Evolutionary conservation across 257 asterid species (phyloP), one percentile per base, ranked within the genome.

Genomic region (Salvia rosmarinus): DNA sequence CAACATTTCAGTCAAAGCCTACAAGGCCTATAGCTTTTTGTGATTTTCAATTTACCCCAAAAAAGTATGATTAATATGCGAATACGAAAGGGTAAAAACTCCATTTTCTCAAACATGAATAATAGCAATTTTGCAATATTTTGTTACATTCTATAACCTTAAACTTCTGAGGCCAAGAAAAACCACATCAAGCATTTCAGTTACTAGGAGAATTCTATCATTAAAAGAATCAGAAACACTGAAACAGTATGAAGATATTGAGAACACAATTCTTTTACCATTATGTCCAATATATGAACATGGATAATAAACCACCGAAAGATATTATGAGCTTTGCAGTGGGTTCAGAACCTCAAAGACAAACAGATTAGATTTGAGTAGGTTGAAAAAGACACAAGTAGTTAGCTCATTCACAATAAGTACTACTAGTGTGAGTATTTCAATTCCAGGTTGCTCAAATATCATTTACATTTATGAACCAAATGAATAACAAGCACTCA

Each of bases 1-100:
- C 77, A 55, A 50, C 25, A 58, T 46, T 37, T 78, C 74, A 62
- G 75, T 43, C 64, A 40, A 56, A 60, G 56, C 71, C 68, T 77
- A 62, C 30, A 11, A 51, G 49, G 37, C 46, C 43, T 25, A 47
- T 14, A 64, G 21, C 32, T 6, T 21, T 68, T 55, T 54, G 60
- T 71, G 64, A 43, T 70, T 44, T 30, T 50, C 34, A 42, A 35
- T 17, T 35, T 13, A 19, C 5, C 17, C 52, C 37, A 39, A 37
- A 46, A 64, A 34, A 57, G 19, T 16, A 11, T 21, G 6, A 39
- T 34, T 7, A 12, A 21, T 4, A 23, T 67, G 70, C 7, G 23
- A 63, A 58, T 67, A 72, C 25, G 9, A 17, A 52, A 67, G 39
- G 44, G 50, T 50, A 68, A 5, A 72, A 50, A 42, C 39, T 63